Evolutionary conservation across 2,329 filamentous ascomycete species (phyloP).

Genomic region (Arthrobotrys entomopaga): DNA sequence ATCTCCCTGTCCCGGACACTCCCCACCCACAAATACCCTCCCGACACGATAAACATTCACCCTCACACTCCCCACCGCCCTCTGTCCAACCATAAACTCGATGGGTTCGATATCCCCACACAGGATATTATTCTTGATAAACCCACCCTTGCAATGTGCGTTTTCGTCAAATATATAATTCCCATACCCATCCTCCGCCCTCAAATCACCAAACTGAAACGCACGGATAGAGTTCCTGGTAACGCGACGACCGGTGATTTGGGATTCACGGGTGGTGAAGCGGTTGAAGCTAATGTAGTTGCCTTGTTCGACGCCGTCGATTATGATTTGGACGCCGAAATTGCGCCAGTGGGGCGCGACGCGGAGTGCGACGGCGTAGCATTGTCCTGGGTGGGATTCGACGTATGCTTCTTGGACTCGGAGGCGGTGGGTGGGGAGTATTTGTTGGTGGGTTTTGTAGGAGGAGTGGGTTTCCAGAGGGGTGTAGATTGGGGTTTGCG

Average conservation of each 20-base stretch:
- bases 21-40: neutral
- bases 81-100: constrained; percentile 34
- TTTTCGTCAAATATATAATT: constrained; percentile 32
- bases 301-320: constrained; percentile 42
- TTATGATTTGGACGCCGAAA: constrained; percentile 28
- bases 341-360: constrained; percentile 1
- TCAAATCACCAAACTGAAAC: constrained; percentile 23
- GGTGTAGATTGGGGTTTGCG: constrained; percentile 11
- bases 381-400: constrained; percentile 1
- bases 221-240: neutral
- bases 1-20: constrained; percentile 12
- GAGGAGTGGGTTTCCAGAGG: constrained; percentile 10
- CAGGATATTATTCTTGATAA: constrained; percentile 1
- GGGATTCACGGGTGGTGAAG: neutral
- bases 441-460: constrained; percentile 8
- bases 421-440: constrained; percentile 1
- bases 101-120: constrained; percentile 13
- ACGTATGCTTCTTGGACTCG: constrained; percentile 32
- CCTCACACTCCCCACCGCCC: constrained; percentile 30
- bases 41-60: constrained; percentile 38
- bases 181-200: constrained; percentile 14
- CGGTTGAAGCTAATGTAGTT: constrained; percentile 19
- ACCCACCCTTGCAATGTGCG: constrained; percentile 21
- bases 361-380: constrained; percentile 24
- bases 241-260: constrained; percentile 4